A percentile compares a stretch with the other conserved stretches of the same genome.
Evolutionary conservation across 805 yeast species (phyloP).

Genomic region (Suhomyces tanzawaensis): DNA sequence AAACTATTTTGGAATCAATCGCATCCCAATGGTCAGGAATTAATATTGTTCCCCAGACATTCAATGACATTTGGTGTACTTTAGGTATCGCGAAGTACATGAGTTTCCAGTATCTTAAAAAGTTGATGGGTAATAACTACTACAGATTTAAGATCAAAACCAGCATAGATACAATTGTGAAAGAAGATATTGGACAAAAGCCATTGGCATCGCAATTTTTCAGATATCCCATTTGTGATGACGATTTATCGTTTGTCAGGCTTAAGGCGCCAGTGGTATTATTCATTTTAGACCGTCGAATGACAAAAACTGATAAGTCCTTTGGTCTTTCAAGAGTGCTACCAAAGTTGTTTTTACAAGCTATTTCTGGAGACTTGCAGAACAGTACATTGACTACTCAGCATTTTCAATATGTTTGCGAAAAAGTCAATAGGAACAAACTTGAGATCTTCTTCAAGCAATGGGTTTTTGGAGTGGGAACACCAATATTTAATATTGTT

Average conservation of each 20-base stretch:
- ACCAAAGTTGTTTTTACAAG: conserved; percentile 87
- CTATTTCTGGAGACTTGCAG: conserved; percentile 89
- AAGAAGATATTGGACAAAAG: conserved; percentile 71
- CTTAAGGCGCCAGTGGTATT: conserved; percentile 85
- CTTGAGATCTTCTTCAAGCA: conserved; percentile 83
- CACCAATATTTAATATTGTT: conserved; percentile 83
- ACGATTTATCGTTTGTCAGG: conserved; percentile 65
- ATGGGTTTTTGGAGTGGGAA: conserved; percentile 89
- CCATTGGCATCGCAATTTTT: conserved; percentile 76
- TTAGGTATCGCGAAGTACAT: conserved; percentile 82
- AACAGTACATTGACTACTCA: conserved; percentile 73
- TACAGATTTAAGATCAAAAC: conserved; percentile 67
- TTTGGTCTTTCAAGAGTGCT: conserved; percentile 89
- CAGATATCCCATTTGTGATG: conserved; percentile 58
- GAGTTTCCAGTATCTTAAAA: conserved; percentile 67
- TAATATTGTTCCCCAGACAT: conserved; percentile 75
- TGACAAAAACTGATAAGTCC: conserved; percentile 94
- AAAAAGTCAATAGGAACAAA: conserved; percentile 84
- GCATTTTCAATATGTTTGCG: conserved; percentile 93
- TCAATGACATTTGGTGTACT: conserved; percentile 86
- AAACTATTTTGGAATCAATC: conserved; percentile 61
- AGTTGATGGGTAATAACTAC: conserved; percentile 81
- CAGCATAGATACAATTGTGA: conserved; percentile 63
- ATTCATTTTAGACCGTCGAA: conserved; percentile 80
- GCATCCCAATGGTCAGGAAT: conserved; percentile 94